phyloP scores from a whole-genome alignment of 352 stramenopile genomes.

The Phytophthora sojae region DNA sequence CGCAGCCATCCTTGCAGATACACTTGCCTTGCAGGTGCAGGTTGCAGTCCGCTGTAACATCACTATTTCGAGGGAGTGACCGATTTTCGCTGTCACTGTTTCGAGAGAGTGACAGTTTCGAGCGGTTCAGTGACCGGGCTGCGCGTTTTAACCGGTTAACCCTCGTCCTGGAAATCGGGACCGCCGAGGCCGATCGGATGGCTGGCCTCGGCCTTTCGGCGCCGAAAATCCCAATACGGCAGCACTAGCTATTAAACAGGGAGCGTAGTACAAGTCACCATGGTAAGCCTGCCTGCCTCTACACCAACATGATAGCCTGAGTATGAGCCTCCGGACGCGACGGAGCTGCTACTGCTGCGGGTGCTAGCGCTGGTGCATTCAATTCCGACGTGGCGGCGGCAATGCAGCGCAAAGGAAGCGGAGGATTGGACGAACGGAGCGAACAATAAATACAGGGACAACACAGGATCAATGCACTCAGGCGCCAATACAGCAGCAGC shows the following conservation, averaged over 20 bases:
- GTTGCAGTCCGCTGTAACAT: no score
- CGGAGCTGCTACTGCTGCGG: slow-evolving; percentile 19
- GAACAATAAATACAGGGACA: slow-evolving; percentile 5
- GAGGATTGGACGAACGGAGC: background rate
- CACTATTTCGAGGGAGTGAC: no score
- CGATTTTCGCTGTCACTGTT: background rate
- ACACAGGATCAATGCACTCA: background rate
- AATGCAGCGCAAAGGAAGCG: background rate
- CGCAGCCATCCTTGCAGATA: slow-evolving; percentile 15
- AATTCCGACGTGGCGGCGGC: background rate
- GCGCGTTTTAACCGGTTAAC: slow-evolving; percentile 31
- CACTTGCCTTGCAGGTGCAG: no score
- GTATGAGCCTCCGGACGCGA: slow-evolving; percentile 4
- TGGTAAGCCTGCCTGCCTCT: slow-evolving; percentile 57
- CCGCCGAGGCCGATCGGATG: slow-evolving; percentile 45
- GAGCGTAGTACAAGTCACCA: slow-evolving; percentile 85
- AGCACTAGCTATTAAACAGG: slow-evolving; percentile 85
- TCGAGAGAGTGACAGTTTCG: background rate
- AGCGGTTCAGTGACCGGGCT: slow-evolving; percentile 11
- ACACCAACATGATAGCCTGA: background rate
- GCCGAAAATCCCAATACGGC: slow-evolving; percentile 36
- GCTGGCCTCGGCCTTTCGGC: slow-evolving; percentile 45
- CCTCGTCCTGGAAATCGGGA: slow-evolving; percentile 1
- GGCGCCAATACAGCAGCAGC: slow-evolving; percentile 14
- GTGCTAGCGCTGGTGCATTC: background rate